Evolutionary conservation across 1,284 basidiomycete species (phyloP), one percentile per base, ranked within the genome.

Genomic region (Microbotryum silenes-acaulis): DNA sequence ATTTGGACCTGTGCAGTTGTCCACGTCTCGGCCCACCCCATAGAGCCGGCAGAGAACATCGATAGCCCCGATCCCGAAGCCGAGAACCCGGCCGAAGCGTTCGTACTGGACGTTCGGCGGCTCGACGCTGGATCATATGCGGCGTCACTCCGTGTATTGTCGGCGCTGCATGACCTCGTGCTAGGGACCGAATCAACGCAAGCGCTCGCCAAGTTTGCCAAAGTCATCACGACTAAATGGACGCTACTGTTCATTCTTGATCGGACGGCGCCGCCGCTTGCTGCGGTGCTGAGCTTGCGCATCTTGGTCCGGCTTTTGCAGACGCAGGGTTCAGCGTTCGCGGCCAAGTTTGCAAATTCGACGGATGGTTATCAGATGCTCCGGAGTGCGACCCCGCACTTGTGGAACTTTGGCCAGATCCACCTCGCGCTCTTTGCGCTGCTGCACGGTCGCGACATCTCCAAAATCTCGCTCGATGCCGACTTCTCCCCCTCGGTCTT

Each of bases 221-320:
- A 58, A 10, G 52, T 59, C 20, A 56, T 64, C 45, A 59, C 56
- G 9, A 45, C 60, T 2, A 64, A 64, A 23, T 64, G 63, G 63
- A 44, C 44, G 10, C 60, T 64, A 2, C 53, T 61, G 7, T 56
- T 64, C 29, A 44, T 64, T 20, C 63, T 59, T 25, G 56, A 62
- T 37, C 53, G n/a, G 6, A 12, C n/a, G 8, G 47, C 60, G 4
- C 63, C 60, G 6, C 54, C 63, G 3, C 47, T 59, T 23, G 60
- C 63, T 16, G 56, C 54, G 9, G 63, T 62, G 18, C 53, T 62
- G 27, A 42, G 48, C 42, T 25, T 59, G 1, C 63, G 63, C 6
- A 62, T 64, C 54, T 57, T 64, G 23, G 63, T 62, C 29, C 55
- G 63, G 16, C 53, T 64, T 6, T 53, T 64, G 10, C 63, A 62